Evolutionary conservation across 495 filamentous ascomycete species (phyloP), one percentile per base, ranked within the genome.

Genomic region (Trichoderma reesei): DNA sequence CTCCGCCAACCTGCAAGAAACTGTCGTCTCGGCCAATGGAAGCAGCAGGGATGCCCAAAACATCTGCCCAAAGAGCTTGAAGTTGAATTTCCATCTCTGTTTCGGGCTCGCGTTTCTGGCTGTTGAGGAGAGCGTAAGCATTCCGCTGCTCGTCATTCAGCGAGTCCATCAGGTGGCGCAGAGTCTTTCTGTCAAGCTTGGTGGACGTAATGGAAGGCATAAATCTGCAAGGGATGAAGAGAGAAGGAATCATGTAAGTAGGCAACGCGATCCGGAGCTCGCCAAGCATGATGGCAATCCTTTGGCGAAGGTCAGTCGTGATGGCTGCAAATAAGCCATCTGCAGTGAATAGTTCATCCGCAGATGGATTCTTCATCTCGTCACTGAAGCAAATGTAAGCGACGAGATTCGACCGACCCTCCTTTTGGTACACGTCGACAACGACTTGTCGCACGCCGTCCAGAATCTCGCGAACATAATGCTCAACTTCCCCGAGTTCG

Each of bases 1-100:
- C 60, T 61, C 60, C 60, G 13, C 85, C 78, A 37, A 86, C 79
- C 16, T 80, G 77, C 20, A 86, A 69, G 10, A 83, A 61, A 34
- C 36, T 61, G 11, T 61, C 60, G 16, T 61, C 60, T 20, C 60
- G 60, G 8, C 60, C 48, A 11, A 83, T 77, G 5, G 73, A 60
- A 16, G 73, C 73, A 0, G 65, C 59, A 1, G 61, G n/a, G 1
- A 82, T 65, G 3, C 72, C 71, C 0, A 86, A 72, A 0, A 80
- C 73, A 1, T 73, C 67, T 5, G 75, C 76, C 83, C 82, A 85
- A 6, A 78, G 66, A 2, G 69, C 62, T 38, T 70, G 77, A 0
- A 86, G 64, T n/a, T 34, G 42, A 37, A 65, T 68, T 18, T 68
- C 72, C 39, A 20, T 71, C 11, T 65, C 63, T 1, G 65, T 62